Evolutionary conservation across 2,329 filamentous ascomycete genomes (phyloP), one percentile per base, ranked within the genome.

Genomic region (Aspergillus sp.): DNA sequence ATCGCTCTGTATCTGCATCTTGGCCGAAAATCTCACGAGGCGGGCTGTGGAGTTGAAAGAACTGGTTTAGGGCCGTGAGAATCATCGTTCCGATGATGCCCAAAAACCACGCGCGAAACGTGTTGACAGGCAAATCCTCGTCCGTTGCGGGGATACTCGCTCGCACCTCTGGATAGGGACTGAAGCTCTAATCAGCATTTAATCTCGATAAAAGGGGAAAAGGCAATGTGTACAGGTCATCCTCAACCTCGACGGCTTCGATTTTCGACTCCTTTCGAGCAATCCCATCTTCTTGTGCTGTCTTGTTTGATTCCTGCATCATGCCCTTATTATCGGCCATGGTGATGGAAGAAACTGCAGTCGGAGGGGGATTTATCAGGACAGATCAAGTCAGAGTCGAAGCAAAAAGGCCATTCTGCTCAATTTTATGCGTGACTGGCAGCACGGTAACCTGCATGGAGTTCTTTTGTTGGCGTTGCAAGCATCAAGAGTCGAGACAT

Each of bases 61-160:
- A 45, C 37, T 52, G 50, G 26, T 54, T 54, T 33, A 54, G 32
- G 1, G 42, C 50, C 5, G 42, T 46, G 7, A 52, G 32, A 12
- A 54, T 10, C 26, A 52, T 37, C 6, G 47, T 46, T 7, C 40
- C 39, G 2, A 67, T 54, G 33, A 73, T 59, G 1, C 70, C 70
- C 1, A 73, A 52, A 12, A 67, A 47, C 70, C 70, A 73, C n/a
- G 64, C 69, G 33, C 54, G 51, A 33, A 57, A 51, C n/a, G 52
- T 57, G 30, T 53, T 56, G 31, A 46, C 43, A 10, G 54, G 46
- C 27, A 46, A 11, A 7, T 39, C 44, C 26, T 57, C 53, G 31
- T 53, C 54, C 4, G 46, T 39, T 6, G 45, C 39, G 19, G 40
- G 40, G 8, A 53, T 46, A 12, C 43, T 46, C 26, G 54, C 54